Evolutionary conservation across 2,329 filamentous ascomycete species (phyloP).

Genomic region (Monosporascus sp.): DNA sequence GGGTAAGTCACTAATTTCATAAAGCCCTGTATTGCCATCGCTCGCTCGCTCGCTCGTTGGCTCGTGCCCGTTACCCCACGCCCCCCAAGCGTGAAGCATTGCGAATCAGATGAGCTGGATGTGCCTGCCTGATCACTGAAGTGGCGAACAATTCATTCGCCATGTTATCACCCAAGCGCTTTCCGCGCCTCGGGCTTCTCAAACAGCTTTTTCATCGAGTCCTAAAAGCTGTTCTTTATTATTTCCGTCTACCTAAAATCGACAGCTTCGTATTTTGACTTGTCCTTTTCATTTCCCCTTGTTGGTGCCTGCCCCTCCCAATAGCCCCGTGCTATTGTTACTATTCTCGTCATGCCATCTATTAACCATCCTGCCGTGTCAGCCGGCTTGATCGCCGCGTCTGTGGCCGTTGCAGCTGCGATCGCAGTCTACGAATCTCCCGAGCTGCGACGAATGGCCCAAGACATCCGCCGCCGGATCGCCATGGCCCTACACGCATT

Average conservation of each 20-base stretch:
- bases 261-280: neutral
- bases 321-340: neutral
- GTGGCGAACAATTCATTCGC: slow-evolving; percentile 15
- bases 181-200: neutral
- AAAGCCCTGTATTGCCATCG: too few species aligned
- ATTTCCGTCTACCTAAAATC: neutral
- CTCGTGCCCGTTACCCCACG: slow-evolving; percentile 15
- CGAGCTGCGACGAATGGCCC: slow-evolving; percentile 55
- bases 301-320: neutral
- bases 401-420: slow-evolving; percentile 51
- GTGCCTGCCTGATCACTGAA: slow-evolving; percentile 16
- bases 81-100: slow-evolving; percentile 3
- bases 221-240: neutral
- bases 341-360: slow-evolving; percentile 40
- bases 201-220: neutral
- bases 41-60: neutral
- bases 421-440: slow-evolving; percentile 60
- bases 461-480: slow-evolving; percentile 56
- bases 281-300: slow-evolving; percentile 2
- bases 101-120: slow-evolving; percentile 15
- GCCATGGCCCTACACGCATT: slow-evolving; percentile 54
- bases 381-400: slow-evolving; percentile 53
- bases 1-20: slow-evolving; percentile 23
- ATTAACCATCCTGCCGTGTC: slow-evolving; percentile 51
- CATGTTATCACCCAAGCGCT: slow-evolving; percentile 14